Conservation (phyloP, 2,329 filamentous ascomycete species). For the Stagonosporopsis cucurbitacearum region DNA sequence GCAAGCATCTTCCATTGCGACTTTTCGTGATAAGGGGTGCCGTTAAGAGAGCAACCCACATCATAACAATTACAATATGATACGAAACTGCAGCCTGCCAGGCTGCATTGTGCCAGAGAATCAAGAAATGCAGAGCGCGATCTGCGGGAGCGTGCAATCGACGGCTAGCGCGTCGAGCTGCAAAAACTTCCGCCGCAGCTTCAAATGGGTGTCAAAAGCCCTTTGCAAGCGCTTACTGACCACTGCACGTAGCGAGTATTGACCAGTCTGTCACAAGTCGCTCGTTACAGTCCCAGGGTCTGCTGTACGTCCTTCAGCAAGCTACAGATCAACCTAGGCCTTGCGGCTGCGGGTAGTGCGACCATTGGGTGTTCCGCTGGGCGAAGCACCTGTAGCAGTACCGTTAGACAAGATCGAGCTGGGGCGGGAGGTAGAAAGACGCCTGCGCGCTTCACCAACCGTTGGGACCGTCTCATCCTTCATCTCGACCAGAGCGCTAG, state of each 20-base stretch:
- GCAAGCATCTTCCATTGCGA: conserved; percentile 14
- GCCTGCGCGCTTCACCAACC: conserved; percentile 59
- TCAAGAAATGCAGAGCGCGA: conserved; percentile 6
- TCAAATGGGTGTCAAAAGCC: neutral
- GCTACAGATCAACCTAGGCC: conserved; percentile 58
- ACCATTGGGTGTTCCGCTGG: conserved; percentile 61
- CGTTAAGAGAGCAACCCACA: conserved; percentile 17
- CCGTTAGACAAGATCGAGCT: conserved; percentile 46
- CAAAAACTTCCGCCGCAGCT: neutral
- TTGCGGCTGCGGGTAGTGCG: conserved; percentile 72
- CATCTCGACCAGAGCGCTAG: conserved; percentile 85
- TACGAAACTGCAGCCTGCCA: conserved; percentile 18
- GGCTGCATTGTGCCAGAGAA: conserved; percentile 15
- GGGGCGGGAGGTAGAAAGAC: conserved; percentile 53
- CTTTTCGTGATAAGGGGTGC: conserved; percentile 21
- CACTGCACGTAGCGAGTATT: neutral
- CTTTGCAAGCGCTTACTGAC: neutral
- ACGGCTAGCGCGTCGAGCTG: neutral
- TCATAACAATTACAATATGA: conserved; percentile 21
- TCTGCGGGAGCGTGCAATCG: neutral
- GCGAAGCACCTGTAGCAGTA: conserved; percentile 50
- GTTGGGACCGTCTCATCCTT: conserved; percentile 71
- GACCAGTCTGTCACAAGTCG: neutral
- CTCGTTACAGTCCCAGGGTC: neutral
- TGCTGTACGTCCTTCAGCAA: neutral